Percentiles rank a stretch among this genome's conserved stretches.
Evolutionary conservation across 345 rosid genomes (phyloP).

Genomic region (Gossypium sturtianum): DNA sequence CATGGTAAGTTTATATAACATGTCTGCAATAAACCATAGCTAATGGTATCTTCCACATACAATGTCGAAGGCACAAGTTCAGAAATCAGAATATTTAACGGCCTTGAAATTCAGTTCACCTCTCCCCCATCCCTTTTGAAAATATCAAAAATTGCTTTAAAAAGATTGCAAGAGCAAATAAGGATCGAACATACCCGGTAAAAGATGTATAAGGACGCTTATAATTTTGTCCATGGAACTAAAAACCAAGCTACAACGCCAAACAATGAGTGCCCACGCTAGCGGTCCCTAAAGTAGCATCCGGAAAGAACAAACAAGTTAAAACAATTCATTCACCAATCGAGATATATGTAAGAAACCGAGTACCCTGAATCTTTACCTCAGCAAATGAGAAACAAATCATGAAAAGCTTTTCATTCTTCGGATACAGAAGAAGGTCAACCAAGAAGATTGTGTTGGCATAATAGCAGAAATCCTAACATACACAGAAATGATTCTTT

Average conservation of each 20-base stretch:
- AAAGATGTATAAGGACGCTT: constrained; percentile 94
- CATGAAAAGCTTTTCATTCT: constrained; percentile 86
- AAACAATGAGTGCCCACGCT: constrained; percentile 93
- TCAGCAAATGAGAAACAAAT: constrained; percentile 99
- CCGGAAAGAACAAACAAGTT: constrained; percentile 3
- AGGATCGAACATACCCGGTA: constrained; percentile 68
- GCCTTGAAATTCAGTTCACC: neutral
- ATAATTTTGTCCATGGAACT: constrained; percentile 86
- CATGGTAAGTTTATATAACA: neutral
- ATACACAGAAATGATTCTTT: constrained; percentile 13
- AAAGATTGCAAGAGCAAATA: neutral
- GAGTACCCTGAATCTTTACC: constrained; percentile 32
- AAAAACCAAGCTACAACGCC: constrained; percentile 98
- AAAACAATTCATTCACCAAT: constrained; percentile 10
- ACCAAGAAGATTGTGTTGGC: constrained; percentile 95
- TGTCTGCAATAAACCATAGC: neutral
- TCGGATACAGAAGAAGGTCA: constrained; percentile 73
- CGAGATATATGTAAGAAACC: neutral
- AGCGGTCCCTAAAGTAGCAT: constrained; percentile 71
- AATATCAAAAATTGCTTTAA: neutral
- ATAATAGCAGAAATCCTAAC: constrained; percentile 93
- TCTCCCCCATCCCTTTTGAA: neutral
- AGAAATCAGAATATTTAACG: neutral
- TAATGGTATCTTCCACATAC: neutral
- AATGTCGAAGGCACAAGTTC: neutral